Percentiles rank a stretch among this genome's conserved stretches.
Evolutionary conservation across 495 filamentous ascomycete genomes (phyloP).

Genomic region (Annulohypoxylon bovei): DNA sequence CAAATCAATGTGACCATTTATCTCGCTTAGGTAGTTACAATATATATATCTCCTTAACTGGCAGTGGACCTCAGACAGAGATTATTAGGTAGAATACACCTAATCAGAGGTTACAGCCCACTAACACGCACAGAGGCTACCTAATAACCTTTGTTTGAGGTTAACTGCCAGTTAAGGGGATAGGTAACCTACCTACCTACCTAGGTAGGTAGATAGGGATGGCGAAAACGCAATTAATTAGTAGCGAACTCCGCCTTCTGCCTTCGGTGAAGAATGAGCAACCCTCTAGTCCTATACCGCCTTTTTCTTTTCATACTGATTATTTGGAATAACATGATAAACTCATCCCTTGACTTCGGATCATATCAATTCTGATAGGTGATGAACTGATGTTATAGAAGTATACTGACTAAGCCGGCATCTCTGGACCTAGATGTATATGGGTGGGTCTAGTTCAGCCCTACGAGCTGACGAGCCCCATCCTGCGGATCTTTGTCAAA

Average conservation of each 20-base stretch:
- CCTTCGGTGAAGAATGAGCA: background rate
- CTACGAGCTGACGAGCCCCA: constrained; percentile 20
- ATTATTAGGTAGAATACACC: too few species aligned
- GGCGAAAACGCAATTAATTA: background rate
- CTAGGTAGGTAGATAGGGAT: background rate
- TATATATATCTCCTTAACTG: too few species aligned
- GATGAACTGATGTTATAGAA: background rate
- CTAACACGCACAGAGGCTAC: too few species aligned
- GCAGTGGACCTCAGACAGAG: too few species aligned
- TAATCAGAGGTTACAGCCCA: too few species aligned
- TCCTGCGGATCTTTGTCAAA: constrained; percentile 14
- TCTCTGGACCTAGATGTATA: background rate
- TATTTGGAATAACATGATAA: too few species aligned
- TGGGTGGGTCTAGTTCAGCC: constrained; percentile 23
- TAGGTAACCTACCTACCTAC: too few species aligned
- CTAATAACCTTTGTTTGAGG: too few species aligned
- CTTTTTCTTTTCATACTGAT: background rate
- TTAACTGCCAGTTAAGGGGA: too few species aligned
- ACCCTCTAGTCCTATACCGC: background rate
- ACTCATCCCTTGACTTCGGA: background rate
- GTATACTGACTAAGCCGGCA: background rate
- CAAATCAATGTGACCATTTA: too few species aligned
- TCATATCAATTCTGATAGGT: background rate
- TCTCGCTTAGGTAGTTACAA: too few species aligned
- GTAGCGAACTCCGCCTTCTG: too few species aligned